Percentiles rank a stretch among this genome's conserved stretches.
phyloP scores from a whole-genome alignment of 2,329 filamentous ascomycete genomes.

The Dothideomycetes sp. region DNA sequence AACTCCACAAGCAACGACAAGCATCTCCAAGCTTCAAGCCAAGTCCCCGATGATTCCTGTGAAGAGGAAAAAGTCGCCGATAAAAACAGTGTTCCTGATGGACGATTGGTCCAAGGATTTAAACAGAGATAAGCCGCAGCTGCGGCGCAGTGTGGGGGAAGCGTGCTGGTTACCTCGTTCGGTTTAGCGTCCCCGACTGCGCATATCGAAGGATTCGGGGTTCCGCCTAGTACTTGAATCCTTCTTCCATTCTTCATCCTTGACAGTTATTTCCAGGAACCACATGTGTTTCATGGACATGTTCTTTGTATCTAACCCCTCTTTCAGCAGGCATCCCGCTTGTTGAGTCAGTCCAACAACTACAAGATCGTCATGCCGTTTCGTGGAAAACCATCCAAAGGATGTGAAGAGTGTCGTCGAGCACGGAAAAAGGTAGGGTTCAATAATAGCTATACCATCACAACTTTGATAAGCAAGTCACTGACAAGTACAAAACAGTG shows the following conservation, averaged over 20 bases:
- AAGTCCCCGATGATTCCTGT: too few species aligned
- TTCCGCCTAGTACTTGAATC: neutral
- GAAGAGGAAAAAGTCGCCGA: too few species aligned
- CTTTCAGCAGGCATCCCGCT: neutral
- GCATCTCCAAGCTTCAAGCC: neutral
- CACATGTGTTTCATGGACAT: neutral
- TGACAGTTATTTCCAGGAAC: neutral
- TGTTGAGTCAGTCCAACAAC: too few species aligned
- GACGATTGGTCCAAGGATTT: too few species aligned
- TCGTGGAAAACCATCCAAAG: slow-evolving; percentile 2
- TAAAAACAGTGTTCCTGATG: too few species aligned
- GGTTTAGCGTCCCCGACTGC: neutral
- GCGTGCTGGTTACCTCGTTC: neutral
- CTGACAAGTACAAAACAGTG: neutral
- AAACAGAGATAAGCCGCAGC: too few species aligned
- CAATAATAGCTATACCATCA: neutral
- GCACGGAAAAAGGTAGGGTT: slow-evolving; percentile 3
- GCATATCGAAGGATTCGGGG: slow-evolving; percentile 8
- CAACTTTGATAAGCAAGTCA: neutral
- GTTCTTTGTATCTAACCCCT: neutral
- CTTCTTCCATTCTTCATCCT: neutral
- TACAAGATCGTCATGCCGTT: neutral
- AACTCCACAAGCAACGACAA: neutral
- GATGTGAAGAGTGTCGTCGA: slow-evolving; percentile 7
- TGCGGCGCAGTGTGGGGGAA: neutral